These are phyloP conservation scores for Primulina tabacum DNA, from an alignment of 257 asterid species.

Conservation along the genomic window DNA sequence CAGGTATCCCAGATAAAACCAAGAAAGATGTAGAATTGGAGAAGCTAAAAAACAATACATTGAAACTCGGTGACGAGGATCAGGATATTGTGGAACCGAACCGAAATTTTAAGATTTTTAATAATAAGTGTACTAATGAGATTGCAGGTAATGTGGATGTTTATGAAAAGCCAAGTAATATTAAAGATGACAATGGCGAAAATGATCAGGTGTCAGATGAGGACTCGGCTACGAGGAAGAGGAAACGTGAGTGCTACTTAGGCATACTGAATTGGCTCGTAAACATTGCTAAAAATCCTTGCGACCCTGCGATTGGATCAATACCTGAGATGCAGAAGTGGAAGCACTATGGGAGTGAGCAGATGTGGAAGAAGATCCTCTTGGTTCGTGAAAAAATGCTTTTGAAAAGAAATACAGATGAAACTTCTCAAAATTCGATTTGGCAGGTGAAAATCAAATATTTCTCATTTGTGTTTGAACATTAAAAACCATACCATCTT, in stretches of 20 bases:
- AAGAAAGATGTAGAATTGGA: slow-evolving; percentile 31
- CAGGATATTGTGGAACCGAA: slow-evolving; percentile 21
- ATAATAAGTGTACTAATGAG: slow-evolving; percentile 4
- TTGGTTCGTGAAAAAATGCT: slow-evolving; percentile 56
- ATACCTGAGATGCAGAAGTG: slow-evolving; percentile 65
- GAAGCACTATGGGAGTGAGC: slow-evolving; percentile 57
- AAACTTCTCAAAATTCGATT: slow-evolving; percentile 36
- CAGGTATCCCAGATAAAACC: slow-evolving; percentile 33
- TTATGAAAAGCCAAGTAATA: slow-evolving; percentile 20
- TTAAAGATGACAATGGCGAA: slow-evolving; percentile 21
- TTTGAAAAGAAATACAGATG: slow-evolving; percentile 40
- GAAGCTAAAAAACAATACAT: slow-evolving; percentile 28
- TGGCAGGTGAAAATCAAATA: slow-evolving; percentile 49
- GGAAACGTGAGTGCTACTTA: slow-evolving; percentile 44
- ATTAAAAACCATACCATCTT: slow-evolving; percentile 9
- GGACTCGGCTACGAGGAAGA: slow-evolving; percentile 39
- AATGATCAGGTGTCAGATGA: slow-evolving; percentile 20
- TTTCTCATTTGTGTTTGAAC: slow-evolving; percentile 9
- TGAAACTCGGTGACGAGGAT: slow-evolving; percentile 27
- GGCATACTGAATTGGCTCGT: slow-evolving; percentile 60
- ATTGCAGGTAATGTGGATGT: slow-evolving; percentile 21
- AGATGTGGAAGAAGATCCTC: slow-evolving; percentile 68
- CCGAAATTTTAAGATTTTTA: slow-evolving; percentile 20
- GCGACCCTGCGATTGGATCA: slow-evolving; percentile 39
- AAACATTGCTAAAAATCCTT: slow-evolving; percentile 63